Base-by-base conservation (phyloP, 1,284 basidiomycete genomes). In the Nidula niveotomentosa region DNA sequence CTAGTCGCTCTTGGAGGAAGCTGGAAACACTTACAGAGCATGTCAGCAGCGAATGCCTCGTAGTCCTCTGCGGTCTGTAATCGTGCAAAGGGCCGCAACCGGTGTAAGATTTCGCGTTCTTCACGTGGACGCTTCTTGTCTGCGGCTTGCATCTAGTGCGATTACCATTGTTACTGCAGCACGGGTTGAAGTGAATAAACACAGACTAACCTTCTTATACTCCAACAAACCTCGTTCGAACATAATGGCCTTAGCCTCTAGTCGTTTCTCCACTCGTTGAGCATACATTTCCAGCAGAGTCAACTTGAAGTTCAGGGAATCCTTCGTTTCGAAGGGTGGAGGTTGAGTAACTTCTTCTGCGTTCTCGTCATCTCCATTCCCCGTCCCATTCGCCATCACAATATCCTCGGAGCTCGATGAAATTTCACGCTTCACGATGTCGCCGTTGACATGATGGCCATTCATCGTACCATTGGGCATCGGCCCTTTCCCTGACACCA, bases 1-100 rank as follows among this genome's bases (percentile, higher is more conserved):
- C n/a, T n/a, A n/a, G n/a, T n/a, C 33, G n/a, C 53, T 17, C 6
- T 34, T 17, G 15, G 46, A 56, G 39, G 56, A n/a, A n/a, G n/a
- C 51, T 33, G 37, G 45, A 57, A 12, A 44, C 23, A 58, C 86
- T 54, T 76, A 95, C 93, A 96, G 34, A 98, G 81, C 54, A 98
- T 83, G 52, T 97, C 96, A 18, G 94, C 85, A 34, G 91, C 80
- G 65, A 99, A 92, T 2, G 80, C 79, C 67, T 99, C 96, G 63
- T 93, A 97, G 69, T 99, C 96, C 56, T 91, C 85, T 0, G 93
- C 89, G 0, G 94, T 96, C 70, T 98, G 95, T 48, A 98, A 76
- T 56, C 91, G 88, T 23, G 96, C 88, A 71, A 98, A 97, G 13
- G 95, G 94, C 63, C 96, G 92, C 58, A 96, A 82, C 36, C 96